Evolutionary conservation across 2,329 filamentous ascomycete genomes (phyloP).

Genomic region (Fusarium tjaetaba): DNA sequence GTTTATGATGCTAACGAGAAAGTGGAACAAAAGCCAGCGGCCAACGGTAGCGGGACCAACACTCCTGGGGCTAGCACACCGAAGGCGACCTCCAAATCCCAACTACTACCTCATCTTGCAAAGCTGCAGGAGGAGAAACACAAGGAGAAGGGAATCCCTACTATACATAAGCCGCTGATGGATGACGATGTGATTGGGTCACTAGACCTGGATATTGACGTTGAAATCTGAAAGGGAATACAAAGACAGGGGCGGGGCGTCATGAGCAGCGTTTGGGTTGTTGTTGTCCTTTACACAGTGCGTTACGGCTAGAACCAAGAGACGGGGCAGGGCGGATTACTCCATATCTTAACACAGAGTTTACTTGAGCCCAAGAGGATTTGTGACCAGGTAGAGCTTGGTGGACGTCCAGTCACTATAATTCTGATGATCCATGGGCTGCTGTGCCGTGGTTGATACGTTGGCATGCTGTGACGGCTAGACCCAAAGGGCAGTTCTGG

Average conservation of each 20-base stretch:
- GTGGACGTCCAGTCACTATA: background rate
- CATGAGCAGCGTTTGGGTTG: constrained; percentile 13
- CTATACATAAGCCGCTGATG: constrained; percentile 81
- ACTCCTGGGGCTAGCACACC: constrained; percentile 66
- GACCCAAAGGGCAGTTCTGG: background rate
- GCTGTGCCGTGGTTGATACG: background rate
- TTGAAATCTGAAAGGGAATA: constrained; percentile 73
- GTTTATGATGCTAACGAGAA: constrained; percentile 70
- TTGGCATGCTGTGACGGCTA: background rate
- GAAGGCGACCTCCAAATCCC: constrained; percentile 55
- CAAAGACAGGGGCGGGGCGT: background rate
- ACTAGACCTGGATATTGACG: constrained; percentile 90
- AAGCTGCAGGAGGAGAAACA: constrained; percentile 64
- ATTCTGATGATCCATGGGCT: background rate
- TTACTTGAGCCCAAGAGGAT: background rate
- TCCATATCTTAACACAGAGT: background rate
- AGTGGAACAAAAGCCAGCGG: constrained; percentile 58
- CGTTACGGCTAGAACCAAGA: constrained; percentile 17
- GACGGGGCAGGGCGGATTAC: constrained; percentile 4
- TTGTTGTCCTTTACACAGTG: background rate
- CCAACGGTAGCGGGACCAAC: constrained; percentile 59
- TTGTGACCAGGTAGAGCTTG: constrained; percentile 17
- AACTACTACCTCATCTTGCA: constrained; percentile 61
- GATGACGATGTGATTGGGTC: constrained; percentile 93
- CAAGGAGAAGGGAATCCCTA: constrained; percentile 68